A percentile compares a stretch with the other conserved stretches of the same genome.
These are phyloP conservation scores for Penicillium corylophilum DNA, from an alignment of 2,329 filamentous ascomycete species.

Conservation along the genomic window DNA sequence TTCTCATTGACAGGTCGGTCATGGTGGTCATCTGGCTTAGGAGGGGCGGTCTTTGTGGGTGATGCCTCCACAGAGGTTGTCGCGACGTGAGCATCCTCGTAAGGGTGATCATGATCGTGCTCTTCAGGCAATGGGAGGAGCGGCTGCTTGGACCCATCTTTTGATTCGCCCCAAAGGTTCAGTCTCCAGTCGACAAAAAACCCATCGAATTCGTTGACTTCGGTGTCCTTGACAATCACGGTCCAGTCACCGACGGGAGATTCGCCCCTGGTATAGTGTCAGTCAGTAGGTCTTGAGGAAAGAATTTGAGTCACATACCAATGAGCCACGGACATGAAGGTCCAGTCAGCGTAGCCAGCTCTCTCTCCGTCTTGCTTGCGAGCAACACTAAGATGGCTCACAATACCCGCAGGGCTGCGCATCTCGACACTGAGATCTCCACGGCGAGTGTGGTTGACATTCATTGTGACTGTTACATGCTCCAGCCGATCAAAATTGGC, in stretches of 20 bases:
- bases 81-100: slow-evolving; percentile 59
- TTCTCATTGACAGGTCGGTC: slow-evolving; percentile 65
- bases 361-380: slow-evolving; percentile 66
- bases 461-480: slow-evolving; percentile 98
- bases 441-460: slow-evolving; percentile 79
- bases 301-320: slow-evolving; percentile 60
- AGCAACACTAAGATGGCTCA: slow-evolving; percentile 78
- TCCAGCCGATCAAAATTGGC: slow-evolving; percentile 86
- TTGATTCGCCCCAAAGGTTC: slow-evolving; percentile 88
- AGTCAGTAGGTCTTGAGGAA: slow-evolving; percentile 6
- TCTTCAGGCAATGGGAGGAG: slow-evolving; percentile 79
- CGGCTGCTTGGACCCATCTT: slow-evolving; percentile 70
- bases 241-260: slow-evolving; percentile 86
- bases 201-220: slow-evolving; percentile 72
- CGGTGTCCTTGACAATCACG: slow-evolving; percentile 80
- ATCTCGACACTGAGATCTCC: slow-evolving; percentile 93
- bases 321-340: slow-evolving; percentile 97
- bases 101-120: slow-evolving; percentile 80
- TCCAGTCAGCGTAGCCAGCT: slow-evolving; percentile 88
- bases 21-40: slow-evolving; percentile 62
- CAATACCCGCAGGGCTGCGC: slow-evolving; percentile 74
- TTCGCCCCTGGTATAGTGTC: slow-evolving; percentile 69
- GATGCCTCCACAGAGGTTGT: slow-evolving; percentile 61
- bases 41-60: slow-evolving; percentile 46
- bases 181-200: slow-evolving; percentile 88